Evolutionary conservation across 1,284 basidiomycete species (phyloP).

Genomic region (Irpex sp.): DNA sequence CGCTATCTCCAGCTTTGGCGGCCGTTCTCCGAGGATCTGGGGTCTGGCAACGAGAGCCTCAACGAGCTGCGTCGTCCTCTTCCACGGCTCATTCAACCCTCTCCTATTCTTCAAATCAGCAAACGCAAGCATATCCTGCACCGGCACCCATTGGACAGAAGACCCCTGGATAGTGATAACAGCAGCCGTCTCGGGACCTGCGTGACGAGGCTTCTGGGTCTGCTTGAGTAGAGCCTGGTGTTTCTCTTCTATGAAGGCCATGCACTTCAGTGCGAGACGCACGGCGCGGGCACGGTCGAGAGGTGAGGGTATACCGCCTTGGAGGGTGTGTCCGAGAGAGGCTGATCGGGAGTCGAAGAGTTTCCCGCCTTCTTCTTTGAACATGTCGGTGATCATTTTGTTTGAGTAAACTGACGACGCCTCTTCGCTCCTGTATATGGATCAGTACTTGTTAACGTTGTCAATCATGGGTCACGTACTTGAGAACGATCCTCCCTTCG

Average conservation of each 20-base stretch:
- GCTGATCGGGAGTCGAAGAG: constrained; percentile 96
- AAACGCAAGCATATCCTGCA: constrained; percentile 78
- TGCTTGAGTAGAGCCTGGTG: constrained; percentile 50
- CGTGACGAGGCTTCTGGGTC: constrained; percentile 45
- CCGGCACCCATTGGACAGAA: constrained; percentile 77
- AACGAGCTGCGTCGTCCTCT: constrained; percentile 60
- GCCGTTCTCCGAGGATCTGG: constrained; percentile 36
- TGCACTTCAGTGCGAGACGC: constrained; percentile 87
- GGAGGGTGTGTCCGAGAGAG: constrained; percentile 92
- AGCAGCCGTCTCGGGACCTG: constrained; percentile 69
- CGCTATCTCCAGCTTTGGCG: neutral
- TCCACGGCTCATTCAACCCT: constrained; percentile 86
- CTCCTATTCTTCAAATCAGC: constrained; percentile 91
- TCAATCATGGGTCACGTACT: constrained; percentile 42
- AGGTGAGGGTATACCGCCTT: constrained; percentile 94
- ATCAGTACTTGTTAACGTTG: neutral
- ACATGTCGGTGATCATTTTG: constrained; percentile 89
- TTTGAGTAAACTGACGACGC: constrained; percentile 90
- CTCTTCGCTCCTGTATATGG: constrained; percentile 69
- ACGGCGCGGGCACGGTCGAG: constrained; percentile 91
- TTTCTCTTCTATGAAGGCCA: constrained; percentile 90
- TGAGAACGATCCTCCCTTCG: constrained; percentile 91
- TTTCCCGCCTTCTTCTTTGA: constrained; percentile 88
- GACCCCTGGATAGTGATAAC: constrained; percentile 91
- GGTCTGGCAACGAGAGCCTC: constrained; percentile 68